phyloP scores from a whole-genome alignment of 768 basidiomycete genomes.

The Gyrodon lividus region DNA sequence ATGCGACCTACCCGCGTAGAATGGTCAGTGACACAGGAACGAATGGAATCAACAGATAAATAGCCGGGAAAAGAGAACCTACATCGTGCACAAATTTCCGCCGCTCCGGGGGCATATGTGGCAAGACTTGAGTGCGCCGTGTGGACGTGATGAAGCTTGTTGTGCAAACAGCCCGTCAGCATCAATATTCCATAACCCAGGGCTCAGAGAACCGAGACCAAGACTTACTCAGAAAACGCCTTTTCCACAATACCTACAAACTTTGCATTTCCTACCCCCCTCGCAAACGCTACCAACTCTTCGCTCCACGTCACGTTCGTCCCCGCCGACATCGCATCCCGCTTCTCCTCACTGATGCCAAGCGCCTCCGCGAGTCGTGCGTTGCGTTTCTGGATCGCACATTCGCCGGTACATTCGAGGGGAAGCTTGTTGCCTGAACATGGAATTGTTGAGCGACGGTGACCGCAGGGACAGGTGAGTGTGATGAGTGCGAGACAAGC shows the following conservation, averaged over 20 bases:
- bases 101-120: conserved; percentile 76
- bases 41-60: not conserved
- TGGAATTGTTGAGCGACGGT: conserved; percentile 67
- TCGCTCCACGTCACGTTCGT: conserved; percentile 53
- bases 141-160: conserved; percentile 66
- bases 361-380: conserved; percentile 87
- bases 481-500: conserved; percentile 70
- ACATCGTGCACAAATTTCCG: conserved; percentile 84
- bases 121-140: conserved; percentile 68
- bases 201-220: conserved; percentile 12
- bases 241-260: conserved; percentile 77
- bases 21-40: not conserved
- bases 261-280: conserved; percentile 47
- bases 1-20: conserved; percentile 56
- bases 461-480: conserved; percentile 79
- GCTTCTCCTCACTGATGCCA: conserved; percentile 65
- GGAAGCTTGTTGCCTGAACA: conserved; percentile 55
- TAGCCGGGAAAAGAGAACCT: conserved; percentile 24
- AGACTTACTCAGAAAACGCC: conserved; percentile 74
- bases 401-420: conserved; percentile 81
- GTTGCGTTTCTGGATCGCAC: conserved; percentile 82
- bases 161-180: not conserved
- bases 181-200: not conserved
- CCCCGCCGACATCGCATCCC: conserved; percentile 29
- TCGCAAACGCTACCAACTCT: conserved; percentile 62